phyloP scores from a whole-genome alignment of 306 rosid genomes.

The Medicago lupulina region DNA sequence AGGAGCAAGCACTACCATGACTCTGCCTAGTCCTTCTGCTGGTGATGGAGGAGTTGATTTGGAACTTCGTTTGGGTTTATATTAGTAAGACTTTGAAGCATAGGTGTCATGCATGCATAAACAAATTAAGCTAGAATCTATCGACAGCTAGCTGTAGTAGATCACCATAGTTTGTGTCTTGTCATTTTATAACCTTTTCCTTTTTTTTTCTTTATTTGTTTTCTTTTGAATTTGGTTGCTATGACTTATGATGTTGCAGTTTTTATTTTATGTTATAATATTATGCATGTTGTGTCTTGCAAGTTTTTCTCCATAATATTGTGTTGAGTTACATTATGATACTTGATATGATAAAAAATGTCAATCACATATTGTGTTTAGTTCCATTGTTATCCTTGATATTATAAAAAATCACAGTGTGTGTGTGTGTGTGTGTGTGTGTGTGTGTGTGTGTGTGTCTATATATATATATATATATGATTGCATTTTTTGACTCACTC shows the following conservation, averaged over 20 bases:
- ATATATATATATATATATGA: no score
- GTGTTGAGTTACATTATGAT: no score
- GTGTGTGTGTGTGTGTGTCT: no score
- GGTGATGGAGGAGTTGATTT: constrained; percentile 31
- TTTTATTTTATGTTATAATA: not conserved
- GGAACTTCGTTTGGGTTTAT: constrained; percentile 24
- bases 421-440: no score
- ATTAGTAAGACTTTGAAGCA: not conserved
- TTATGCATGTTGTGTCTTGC: not conserved
- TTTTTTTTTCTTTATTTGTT: not conserved
- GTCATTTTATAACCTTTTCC: no score
- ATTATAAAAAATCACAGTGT: no score
- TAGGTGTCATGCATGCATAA: no score
- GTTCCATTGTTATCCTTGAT: no score
- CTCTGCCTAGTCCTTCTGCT: not conserved
- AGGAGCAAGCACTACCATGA: constrained; percentile 6
- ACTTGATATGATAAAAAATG: no score
- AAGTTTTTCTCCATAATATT: not conserved
- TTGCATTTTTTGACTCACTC: no score
- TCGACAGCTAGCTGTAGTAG: not conserved
- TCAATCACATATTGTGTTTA: no score
- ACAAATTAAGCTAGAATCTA: not conserved
- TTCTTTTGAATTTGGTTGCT: no score
- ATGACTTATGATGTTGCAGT: constrained; percentile 4
- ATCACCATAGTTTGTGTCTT: not conserved